Conservation (phyloP, 129 eudicot species). For the Centella asiatica region DNA sequence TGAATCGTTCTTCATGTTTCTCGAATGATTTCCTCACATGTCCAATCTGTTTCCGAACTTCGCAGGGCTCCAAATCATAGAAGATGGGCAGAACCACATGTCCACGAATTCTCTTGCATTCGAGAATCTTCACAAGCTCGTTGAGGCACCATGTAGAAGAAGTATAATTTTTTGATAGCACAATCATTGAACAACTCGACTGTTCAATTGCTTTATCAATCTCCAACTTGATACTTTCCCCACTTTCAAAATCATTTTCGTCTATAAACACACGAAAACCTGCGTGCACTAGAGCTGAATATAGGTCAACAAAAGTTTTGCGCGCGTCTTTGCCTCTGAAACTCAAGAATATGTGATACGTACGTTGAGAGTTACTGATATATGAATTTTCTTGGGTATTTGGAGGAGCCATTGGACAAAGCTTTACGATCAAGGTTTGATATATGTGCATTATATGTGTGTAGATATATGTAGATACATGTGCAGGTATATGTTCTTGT, state of each 20-base stretch:
- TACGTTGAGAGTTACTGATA: background rate
- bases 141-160: conserved; percentile 19
- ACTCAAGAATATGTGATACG: conserved; percentile 8
- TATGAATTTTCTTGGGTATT: no score
- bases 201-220: conserved; percentile 9
- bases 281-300: background rate
- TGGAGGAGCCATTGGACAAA: no score
- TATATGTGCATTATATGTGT: no score
- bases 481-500: no score
- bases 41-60: background rate
- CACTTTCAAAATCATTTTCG: conserved; percentile 1
- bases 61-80: conserved; percentile 15
- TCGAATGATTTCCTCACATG: background rate
- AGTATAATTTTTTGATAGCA: conserved; percentile 9
- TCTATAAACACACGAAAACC: background rate
- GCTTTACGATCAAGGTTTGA: no score
- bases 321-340: conserved; percentile 16
- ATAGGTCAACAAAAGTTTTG: conserved; percentile 2
- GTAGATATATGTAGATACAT: no score
- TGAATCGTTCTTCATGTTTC: background rate
- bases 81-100: conserved; percentile 14
- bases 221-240: background rate
- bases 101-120: background rate
- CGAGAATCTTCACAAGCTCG: conserved; percentile 8
- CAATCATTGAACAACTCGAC: conserved; percentile 11